A percentile compares a stretch with the other conserved stretches of the same genome.
These are phyloP conservation scores for Quaeritorhiza haematococci DNA, from an alignment of 371 early-diverging fungal genomes.

Conservation along the genomic window DNA sequence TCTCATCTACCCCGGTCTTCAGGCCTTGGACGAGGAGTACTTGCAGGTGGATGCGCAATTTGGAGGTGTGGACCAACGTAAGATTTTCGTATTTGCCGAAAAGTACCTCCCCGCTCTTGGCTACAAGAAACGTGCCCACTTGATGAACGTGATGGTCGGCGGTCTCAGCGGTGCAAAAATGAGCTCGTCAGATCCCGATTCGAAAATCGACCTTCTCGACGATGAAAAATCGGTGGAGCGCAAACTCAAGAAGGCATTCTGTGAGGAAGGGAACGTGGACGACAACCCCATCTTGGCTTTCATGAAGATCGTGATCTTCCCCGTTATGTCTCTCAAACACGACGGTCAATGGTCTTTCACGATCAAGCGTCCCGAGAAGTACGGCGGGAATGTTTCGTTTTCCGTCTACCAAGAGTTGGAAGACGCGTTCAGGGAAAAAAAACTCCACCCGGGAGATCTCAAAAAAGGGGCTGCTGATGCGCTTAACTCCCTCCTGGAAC, in stretches of 20 bases:
- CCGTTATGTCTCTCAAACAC: constrained; percentile 49
- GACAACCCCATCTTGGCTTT: constrained; percentile 92
- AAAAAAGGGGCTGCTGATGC: constrained; percentile 85
- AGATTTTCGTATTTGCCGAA: constrained; percentile 98
- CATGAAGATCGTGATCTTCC: constrained; percentile 88
- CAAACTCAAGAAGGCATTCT: constrained; percentile 97
- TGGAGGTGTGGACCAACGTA: constrained; percentile 99
- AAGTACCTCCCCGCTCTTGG: constrained; percentile 95
- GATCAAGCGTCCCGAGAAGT: constrained; percentile 78
- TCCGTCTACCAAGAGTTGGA: constrained; percentile 71
- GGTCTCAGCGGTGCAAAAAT: constrained; percentile 97
- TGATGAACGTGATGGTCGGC: constrained; percentile 99
- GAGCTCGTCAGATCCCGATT: constrained; percentile 96
- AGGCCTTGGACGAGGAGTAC: constrained; percentile 99
- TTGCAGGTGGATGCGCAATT: constrained; percentile 98
- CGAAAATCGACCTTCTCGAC: constrained; percentile 98
- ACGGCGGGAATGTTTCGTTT: constrained; percentile 79
- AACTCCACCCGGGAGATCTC: constrained; percentile 96
- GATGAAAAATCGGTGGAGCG: constrained; percentile 74
- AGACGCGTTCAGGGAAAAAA: constrained; percentile 78
- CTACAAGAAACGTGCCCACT: constrained; percentile 96
- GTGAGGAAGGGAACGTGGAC: constrained; percentile 95
- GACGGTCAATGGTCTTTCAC: constrained; percentile 59
- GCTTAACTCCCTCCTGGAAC: constrained; percentile 85
- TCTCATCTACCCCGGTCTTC: constrained; percentile 98